phyloP scores from a whole-genome alignment of 352 stramenopile species.

The Hyaloperonospora brassicae region DNA sequence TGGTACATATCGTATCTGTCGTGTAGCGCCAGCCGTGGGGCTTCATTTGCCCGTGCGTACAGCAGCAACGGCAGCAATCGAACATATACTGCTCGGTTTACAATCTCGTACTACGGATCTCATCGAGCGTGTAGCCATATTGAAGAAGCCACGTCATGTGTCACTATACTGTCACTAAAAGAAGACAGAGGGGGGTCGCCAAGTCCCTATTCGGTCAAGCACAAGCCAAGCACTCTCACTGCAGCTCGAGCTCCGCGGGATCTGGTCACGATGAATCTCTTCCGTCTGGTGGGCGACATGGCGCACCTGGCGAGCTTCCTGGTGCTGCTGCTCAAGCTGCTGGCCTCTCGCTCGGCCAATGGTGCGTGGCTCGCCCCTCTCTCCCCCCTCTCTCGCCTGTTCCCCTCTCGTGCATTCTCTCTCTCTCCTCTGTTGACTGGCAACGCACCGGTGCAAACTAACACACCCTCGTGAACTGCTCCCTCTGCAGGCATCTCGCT shows the following conservation, averaged over 20 bases:
- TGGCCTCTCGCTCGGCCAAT: constrained; percentile 70
- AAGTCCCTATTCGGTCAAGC: background rate
- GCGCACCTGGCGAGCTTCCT: constrained; percentile 98
- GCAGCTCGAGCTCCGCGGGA: background rate
- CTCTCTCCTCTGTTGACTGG: background rate
- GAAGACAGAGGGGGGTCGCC: constrained; percentile 7
- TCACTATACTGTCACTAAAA: constrained; percentile 21
- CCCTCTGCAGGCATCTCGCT: constrained; percentile 89
- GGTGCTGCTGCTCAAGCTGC: constrained; percentile 95
- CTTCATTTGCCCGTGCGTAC: too few relatives aligned
- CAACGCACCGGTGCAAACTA: too few relatives aligned
- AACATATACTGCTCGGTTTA: too few relatives aligned
- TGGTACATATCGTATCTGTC: too few relatives aligned
- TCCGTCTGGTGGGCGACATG: constrained; percentile 98
- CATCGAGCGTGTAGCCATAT: background rate
- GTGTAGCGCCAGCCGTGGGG: too few relatives aligned
- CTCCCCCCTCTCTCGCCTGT: background rate
- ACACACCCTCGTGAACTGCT: background rate
- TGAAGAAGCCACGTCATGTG: constrained; percentile 25
- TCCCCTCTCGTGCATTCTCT: background rate
- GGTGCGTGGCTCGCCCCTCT: constrained; percentile 21
- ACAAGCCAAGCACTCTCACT: too few relatives aligned
- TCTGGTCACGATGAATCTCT: constrained; percentile 87
- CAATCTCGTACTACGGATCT: too few relatives aligned
- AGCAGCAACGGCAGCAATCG: too few relatives aligned